Conservation (phyloP, 768 basidiomycete species). For the Tremella yokohamensis region DNA sequence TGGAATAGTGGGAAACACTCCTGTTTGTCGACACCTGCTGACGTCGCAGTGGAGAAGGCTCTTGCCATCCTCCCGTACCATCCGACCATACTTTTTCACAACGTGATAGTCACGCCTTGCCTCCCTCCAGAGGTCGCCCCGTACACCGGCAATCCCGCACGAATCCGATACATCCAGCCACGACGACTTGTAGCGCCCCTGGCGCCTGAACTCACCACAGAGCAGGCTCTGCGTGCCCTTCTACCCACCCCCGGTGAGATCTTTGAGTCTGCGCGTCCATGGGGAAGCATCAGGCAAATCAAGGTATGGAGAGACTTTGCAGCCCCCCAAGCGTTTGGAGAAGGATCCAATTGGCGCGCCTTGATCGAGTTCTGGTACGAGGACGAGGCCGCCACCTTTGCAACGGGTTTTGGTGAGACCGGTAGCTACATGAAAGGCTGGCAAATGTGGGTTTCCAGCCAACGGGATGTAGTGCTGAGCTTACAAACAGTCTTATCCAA, state of each 20-base stretch:
- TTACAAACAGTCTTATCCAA: conserved; percentile 3
- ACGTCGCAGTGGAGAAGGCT: conserved; percentile 29
- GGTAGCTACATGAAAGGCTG: conserved; percentile 33
- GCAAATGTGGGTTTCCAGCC: conserved; percentile 34
- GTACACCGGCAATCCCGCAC: conserved; percentile 13
- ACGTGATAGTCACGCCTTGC: conserved; percentile 29
- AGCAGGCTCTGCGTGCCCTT: conserved; percentile 9
- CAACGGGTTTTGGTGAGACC: conserved; percentile 28
- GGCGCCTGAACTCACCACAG: neutral
- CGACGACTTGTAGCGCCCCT: conserved; percentile 1
- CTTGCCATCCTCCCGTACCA: conserved; percentile 30
- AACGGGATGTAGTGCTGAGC: neutral
- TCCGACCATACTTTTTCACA: conserved; percentile 15
- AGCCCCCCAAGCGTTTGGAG: neutral
- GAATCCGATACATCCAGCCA: conserved; percentile 29
- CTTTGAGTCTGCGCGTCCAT: conserved; percentile 35
- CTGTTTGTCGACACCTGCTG: neutral
- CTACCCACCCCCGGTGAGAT: conserved; percentile 30
- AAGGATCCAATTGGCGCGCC: conserved; percentile 23
- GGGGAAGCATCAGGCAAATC: conserved; percentile 32
- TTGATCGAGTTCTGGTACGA: conserved; percentile 41
- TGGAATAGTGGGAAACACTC: conserved; percentile 19
- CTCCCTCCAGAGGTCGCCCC: conserved; percentile 26
- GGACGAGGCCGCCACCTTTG: conserved; percentile 36
- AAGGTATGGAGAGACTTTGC: conserved; percentile 21